Evolutionary conservation across 176 grass and related monocot species (phyloP), one percentile per base, ranked within the genome.

Genomic region (Oryza longistaminata): DNA sequence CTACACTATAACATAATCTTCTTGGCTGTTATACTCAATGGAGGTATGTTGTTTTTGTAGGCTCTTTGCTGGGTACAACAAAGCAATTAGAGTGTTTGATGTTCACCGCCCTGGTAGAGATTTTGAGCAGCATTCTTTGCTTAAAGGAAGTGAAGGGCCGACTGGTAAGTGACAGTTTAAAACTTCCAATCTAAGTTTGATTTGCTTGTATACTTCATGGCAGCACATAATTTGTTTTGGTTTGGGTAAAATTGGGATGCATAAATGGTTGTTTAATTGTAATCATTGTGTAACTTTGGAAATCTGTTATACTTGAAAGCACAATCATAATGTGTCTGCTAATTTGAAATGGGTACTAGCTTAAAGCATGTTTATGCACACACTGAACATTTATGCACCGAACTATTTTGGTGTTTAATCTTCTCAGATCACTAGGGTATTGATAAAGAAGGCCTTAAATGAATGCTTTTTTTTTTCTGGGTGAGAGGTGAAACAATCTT

Each of bases 41-140:
- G 2, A 11, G 45, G n/a, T 76, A 82, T 87, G 45, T 49, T 92
- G 64, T 82, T 89, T 89, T 27, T 73, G 60, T 78, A 99, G 96
- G 88, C 89, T 99, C 68, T 98, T 92, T 92, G 96, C 96, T 90
- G 96, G 96, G 87, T 98, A 94, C 81, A 94, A 99, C 68, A 99
- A 96, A 90, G 52, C 76, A 43, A 90, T 99, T 58, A 88, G 96
- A 90, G 86, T 99, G 27, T 99, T 99, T 89, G 96, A 99, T 73
- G 91, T 99, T 73, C 91, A 96, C 87, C 85, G 91, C 33, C 96
- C 96, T 83, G 96, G 96, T 76, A 90, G 96, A 89, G 93, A 99
- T 46, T 99, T 87, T 34, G 90, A 95, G 74, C 80, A 99, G 9
- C 88, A 94, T 89, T 94, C 93, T 79, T 88, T 99, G 64, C 79